phyloP scores from a whole-genome alignment of 331 rosid genomes.

The Cydonia oblonga region DNA sequence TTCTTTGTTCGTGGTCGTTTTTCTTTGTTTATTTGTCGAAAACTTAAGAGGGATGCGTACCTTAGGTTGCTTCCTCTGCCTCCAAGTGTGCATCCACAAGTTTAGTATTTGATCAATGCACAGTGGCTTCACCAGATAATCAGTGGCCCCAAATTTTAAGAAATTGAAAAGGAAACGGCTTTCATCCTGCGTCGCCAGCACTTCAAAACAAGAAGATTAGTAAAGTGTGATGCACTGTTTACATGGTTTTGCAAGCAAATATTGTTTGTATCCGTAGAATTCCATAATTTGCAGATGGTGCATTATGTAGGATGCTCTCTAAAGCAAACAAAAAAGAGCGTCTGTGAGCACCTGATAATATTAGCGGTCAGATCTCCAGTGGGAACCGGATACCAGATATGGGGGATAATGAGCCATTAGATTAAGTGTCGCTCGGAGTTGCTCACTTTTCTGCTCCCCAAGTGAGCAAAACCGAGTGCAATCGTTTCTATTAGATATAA shows the following conservation, averaged over 20 bases:
- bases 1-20: not conserved
- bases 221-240: not conserved
- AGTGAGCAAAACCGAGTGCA: no score
- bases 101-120: slow-evolving; percentile 3
- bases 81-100: slow-evolving; percentile 13
- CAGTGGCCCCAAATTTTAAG: slow-evolving; percentile 9
- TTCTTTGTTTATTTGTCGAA: not conserved
- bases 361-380: no score
- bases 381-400: no score
- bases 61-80: not conserved
- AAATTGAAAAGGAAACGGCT: slow-evolving; percentile 5
- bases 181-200: slow-evolving; percentile 2
- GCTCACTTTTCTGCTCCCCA: no score
- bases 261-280: no score
- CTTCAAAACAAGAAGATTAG: not conserved
- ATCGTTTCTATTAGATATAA: not conserved
- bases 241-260: not conserved
- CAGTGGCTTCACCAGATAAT: slow-evolving; percentile 12
- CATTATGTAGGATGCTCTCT: no score
- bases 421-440: no score
- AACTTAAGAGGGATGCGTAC: not conserved
- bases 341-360: no score
- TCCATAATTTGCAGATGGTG: no score
- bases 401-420: no score
- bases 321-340: no score